phyloP scores from a whole-genome alignment of 345 rosid genomes.

The Noccaea caerulescens region DNA sequence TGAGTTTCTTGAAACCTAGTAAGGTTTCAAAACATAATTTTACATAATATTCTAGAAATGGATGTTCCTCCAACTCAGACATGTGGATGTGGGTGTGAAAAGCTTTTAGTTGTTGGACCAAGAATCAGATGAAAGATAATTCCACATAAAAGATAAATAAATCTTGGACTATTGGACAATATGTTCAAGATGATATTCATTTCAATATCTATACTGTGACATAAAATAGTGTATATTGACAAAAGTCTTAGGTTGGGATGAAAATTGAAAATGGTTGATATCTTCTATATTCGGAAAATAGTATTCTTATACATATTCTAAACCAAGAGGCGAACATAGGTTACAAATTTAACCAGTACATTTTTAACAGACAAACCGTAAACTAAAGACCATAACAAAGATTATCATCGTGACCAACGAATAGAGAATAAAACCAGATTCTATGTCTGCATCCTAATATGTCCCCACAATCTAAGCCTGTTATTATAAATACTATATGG shows the following conservation, averaged over 20 bases:
- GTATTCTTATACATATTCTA: not conserved
- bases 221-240: not conserved
- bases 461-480: constrained; percentile 42
- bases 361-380: not conserved
- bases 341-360: not conserved
- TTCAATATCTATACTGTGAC: not conserved
- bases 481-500: constrained; percentile 14
- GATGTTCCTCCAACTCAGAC: not conserved
- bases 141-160: no score
- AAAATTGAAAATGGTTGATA: not conserved
- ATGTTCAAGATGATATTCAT: constrained; percentile 1
- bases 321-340: not conserved
- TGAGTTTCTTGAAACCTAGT: constrained; percentile 3
- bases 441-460: constrained; percentile 27
- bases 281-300: not conserved
- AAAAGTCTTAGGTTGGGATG: not conserved
- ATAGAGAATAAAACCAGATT: constrained; percentile 34
- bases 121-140: no score
- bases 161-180: not conserved
- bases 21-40: not conserved
- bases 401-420: constrained; percentile 21
- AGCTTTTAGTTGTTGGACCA: not conserved
- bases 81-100: not conserved
- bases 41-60: constrained; percentile 2
- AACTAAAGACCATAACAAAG: not conserved